Evolutionary conservation across 768 basidiomycete genomes (phyloP), one percentile per base, ranked within the genome.

Genomic region (Kwoniella mangroviensis): DNA sequence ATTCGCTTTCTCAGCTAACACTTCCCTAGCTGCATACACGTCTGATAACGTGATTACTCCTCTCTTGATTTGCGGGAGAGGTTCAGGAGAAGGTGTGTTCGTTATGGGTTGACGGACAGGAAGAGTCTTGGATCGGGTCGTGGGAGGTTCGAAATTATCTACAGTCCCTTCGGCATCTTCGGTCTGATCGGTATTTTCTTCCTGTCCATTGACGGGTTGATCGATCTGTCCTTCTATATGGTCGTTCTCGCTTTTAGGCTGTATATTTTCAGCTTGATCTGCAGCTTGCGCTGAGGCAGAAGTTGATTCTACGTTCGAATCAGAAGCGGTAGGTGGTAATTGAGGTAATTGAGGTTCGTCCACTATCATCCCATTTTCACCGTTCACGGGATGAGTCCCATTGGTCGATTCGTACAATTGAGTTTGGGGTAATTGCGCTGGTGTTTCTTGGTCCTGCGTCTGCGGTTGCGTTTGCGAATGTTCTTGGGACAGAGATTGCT

Each of bases 201-300:
- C 34, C 19, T 13, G 45, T 13, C 45, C 45, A 49, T 49, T 17
- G 17, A 15, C 28, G 15, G 45, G 45, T 0, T 13, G 45, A 49
- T 13, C 45, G 15, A 19, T 4, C 19, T 49, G 13, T 49, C 10
- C 10, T 49, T 49, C 45, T 49, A 19, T 67, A 60, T 84, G 92
- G 71, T 91, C 91, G n/a, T 12, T 40, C 26, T 19, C 51, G 22
- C 9, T 40, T 17, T 54, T 42, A 22, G 56, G 54, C 19, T 51
- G 26, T 28, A 17, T 59, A 24, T 3, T 59, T 13, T 59, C 57
- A 21, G 24, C 15, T 34, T 41, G 15, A 17, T 59, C 34, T 55
- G 54, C 11, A 28, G 13, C 17, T 22, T 12, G 9, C 12, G 22
- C n/a, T 28, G 26, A 10, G 11, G 26, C 26, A 21, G 40, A 15